Percentiles rank a stretch among this genome's conserved stretches.
These are phyloP conservation scores for Jackrogersella minutella DNA, from an alignment of 495 filamentous ascomycete genomes.

Conservation along the genomic window DNA sequence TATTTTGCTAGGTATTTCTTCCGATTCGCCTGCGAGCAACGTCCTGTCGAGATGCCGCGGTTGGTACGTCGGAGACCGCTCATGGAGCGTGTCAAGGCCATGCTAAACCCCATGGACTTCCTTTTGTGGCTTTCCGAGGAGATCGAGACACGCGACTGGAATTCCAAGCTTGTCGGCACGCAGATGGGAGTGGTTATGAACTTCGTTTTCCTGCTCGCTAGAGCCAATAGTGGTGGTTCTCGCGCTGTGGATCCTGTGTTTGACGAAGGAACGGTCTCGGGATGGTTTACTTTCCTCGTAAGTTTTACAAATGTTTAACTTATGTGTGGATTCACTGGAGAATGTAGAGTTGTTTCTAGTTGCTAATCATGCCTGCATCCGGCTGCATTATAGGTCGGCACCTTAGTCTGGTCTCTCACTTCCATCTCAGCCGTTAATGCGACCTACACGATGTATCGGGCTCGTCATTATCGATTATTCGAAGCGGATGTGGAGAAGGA, in stretches of 20 bases:
- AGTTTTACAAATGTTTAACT: conserved; percentile 48
- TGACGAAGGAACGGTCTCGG: conserved; percentile 66
- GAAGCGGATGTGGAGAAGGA: conserved; percentile 77
- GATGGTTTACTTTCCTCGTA: conserved; percentile 82
- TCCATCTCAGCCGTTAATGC: conserved; percentile 75
- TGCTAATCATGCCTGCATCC: conserved; percentile 9
- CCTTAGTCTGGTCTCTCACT: conserved; percentile 72
- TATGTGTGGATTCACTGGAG: not conserved
- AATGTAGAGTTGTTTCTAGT: not conserved
- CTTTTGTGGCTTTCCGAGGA: conserved; percentile 89
- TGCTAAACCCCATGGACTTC: conserved; percentile 87
- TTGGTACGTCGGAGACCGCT: conserved; percentile 83
- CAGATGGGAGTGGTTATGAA: conserved; percentile 80
- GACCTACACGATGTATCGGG: conserved; percentile 81
- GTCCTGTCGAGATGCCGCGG: conserved; percentile 53
- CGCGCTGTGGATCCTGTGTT: conserved; percentile 81
- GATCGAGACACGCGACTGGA: conserved; percentile 87
- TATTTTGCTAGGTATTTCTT: conserved; percentile 3
- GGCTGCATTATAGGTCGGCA: conserved; percentile 62
- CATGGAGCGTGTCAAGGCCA: conserved; percentile 74
- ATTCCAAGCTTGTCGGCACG: conserved; percentile 78
- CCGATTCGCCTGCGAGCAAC: conserved; percentile 6
- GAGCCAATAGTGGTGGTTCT: conserved; percentile 68
- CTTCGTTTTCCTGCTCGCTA: conserved; percentile 78
- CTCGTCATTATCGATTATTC: conserved; percentile 90